Evolutionary conservation across 768 basidiomycete genomes (phyloP).

Genomic region (Tricholoma terreum): DNA sequence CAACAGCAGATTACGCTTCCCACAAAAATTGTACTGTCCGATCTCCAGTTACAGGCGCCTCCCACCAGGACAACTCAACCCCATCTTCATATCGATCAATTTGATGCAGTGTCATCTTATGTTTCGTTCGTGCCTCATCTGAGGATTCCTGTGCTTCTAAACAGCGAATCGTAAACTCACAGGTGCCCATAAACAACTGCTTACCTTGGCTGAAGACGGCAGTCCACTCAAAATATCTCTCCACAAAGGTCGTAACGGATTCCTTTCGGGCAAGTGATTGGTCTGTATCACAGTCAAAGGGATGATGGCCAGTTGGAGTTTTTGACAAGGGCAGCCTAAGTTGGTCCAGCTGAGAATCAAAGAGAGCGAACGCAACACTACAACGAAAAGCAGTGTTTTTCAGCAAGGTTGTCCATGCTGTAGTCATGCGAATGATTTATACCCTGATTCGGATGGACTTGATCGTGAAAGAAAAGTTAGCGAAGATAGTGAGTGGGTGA

Average conservation of each 20-base stretch:
- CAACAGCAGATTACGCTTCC: not conserved
- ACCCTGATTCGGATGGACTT: constrained; percentile 1
- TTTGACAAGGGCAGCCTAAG: constrained; percentile 48
- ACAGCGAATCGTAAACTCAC: not conserved
- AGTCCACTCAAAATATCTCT: constrained; percentile 56
- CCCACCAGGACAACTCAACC: not conserved
- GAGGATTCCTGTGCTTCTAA: not conserved
- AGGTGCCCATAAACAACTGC: not conserved
- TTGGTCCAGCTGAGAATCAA: constrained; percentile 57
- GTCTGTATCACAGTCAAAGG: not conserved
- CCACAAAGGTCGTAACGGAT: constrained; percentile 36
- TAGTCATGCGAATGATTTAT: not conserved
- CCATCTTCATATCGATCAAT: not conserved
- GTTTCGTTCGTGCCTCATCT: not conserved
- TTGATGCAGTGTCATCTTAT: not conserved
- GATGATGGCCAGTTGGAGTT: constrained; percentile 15
- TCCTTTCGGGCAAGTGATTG: constrained; percentile 23
- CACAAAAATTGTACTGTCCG: not conserved
- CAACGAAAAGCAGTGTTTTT: not conserved
- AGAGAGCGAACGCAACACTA: constrained; percentile 42
- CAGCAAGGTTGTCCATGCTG: not conserved
- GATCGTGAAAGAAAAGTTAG: constrained; percentile 13
- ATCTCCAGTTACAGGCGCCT: not conserved
- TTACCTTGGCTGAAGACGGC: constrained; percentile 19
- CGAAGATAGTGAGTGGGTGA: constrained; percentile 19